Base-by-base conservation (phyloP, 2,329 filamentous ascomycete genomes). In the Hymenoscyphus occultus region DNA sequence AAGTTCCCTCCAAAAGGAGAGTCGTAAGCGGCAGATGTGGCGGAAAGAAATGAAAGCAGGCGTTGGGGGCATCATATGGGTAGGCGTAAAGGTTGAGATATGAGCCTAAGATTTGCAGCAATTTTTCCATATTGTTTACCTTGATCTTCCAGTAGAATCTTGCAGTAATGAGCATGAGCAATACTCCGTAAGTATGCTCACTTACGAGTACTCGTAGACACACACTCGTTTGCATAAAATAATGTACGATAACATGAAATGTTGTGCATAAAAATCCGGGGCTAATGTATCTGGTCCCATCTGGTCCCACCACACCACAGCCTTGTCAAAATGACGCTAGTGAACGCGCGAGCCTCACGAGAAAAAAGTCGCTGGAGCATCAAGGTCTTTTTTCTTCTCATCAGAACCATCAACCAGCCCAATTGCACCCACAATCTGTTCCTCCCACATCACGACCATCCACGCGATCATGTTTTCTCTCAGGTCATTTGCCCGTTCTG, bases 1-100 rank as follows among this genome's bases (percentile, higher is more conserved):
- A 89, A 82, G 67, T 97, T 97, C 74, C 94, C 93, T 22, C 92
- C 92, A 2, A 87, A 84, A 71, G 84, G 83, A 54, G 64, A 73
- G 56, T 70, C 72, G 65, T 76, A 65, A 74, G 59, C 39, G 12
- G 61, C 39, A 14, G 61, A 54, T 54, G 19, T 13, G 7, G 1
- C n/a, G 61, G n/a, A 42, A n/a, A 40, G 42, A 54, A 60, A 48
- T 19, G 39, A n/a, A 39, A 35, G 51, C n/a, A 59, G 64, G 64
- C 42, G 64, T 67, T 67, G 60, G 54, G 57, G 59, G 56, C 39
- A 61, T 67, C 48, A 56, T 22, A 60, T 22, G 48, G 48, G 48
- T 63, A 56, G 70, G 69, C 65, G 68, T 70, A 68, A 40, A 59
- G 59, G 12, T 54, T 28, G 19, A 54, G 19, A 54, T 22, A 22